phyloP scores from a whole-genome alignment of 1,139 yeast genomes.

The Zygosaccharomyces sapae region DNA sequence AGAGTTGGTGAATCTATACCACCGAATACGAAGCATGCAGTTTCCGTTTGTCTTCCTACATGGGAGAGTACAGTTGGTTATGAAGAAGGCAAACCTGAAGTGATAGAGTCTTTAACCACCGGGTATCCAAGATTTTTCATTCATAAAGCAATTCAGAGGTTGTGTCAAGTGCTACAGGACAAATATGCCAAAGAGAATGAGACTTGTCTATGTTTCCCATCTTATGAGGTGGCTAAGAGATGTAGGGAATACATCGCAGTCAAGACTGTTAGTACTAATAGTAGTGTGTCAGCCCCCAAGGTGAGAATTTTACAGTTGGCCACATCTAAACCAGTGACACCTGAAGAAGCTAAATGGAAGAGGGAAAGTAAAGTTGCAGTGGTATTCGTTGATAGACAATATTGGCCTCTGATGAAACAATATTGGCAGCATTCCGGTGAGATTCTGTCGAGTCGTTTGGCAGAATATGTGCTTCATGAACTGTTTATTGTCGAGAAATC shows the following conservation, averaged over 20 bases:
- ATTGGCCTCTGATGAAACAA: slow-evolving; percentile 61
- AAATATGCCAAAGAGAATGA: slow-evolving; percentile 76
- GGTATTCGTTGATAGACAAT: slow-evolving; percentile 57
- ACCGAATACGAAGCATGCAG: slow-evolving; percentile 84
- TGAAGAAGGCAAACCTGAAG: slow-evolving; percentile 86
- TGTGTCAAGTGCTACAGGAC: slow-evolving; percentile 44
- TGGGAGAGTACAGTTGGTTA: slow-evolving; percentile 88
- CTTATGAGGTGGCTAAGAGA: slow-evolving; percentile 72
- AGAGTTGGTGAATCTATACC: slow-evolving; percentile 80
- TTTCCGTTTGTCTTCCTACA: slow-evolving; percentile 87
- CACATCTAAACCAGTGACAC: slow-evolving; percentile 62
- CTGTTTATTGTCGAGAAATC: slow-evolving; percentile 38
- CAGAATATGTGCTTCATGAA: slow-evolving; percentile 73
- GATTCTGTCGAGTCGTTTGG: slow-evolving; percentile 84
- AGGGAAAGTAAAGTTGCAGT: slow-evolving; percentile 68
- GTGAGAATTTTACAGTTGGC: slow-evolving; percentile 76
- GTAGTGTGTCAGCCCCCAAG: slow-evolving; percentile 31
- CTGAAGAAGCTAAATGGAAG: slow-evolving; percentile 54
- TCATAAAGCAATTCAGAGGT: slow-evolving; percentile 64
- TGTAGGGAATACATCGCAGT: slow-evolving; percentile 71
- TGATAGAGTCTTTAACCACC: slow-evolving; percentile 69
- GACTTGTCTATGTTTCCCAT: slow-evolving; percentile 61
- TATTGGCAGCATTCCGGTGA: slow-evolving; percentile 98
- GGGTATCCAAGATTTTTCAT: slow-evolving; percentile 90
- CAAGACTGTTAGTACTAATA: slow-evolving; percentile 26